Base-by-base conservation (phyloP, 2,329 filamentous ascomycete species). In the Calonectria naviculata region DNA sequence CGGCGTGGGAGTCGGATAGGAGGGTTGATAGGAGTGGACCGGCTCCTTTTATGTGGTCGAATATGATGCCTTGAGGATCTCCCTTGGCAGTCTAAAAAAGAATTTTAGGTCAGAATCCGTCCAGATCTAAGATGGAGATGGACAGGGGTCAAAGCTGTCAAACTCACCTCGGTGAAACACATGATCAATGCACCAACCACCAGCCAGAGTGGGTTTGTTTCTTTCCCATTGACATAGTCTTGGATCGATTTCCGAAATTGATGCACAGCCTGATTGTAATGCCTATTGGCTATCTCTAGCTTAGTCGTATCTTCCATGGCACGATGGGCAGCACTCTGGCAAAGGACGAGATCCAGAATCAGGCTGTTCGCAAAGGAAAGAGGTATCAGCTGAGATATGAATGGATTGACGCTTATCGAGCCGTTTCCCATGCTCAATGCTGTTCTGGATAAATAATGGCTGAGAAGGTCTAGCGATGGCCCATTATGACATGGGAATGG, bases 101-200 rank as follows among this genome's bases (percentile, higher is more conserved):
- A 56, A 56, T 26, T 21, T 38, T 38, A 56, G 5, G 26, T 56
- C 3, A 38, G 13, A 10, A 56, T 56, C 13, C 7, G 9, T 10
- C 41, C 17, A 24, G n/a, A 38, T 26, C 13, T 5, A 5, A 2
- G 21, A n/a, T 21, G 29, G 49, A 2, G 21, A n/a, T 21, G 29
- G 49, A 3, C n/a, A 26, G n/a, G 31, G 52, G 13, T 24, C 6
- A 34, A 42, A n/a, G n/a, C n/a, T n/a, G n/a, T n/a, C n/a, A n/a
- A 24, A 61, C 73, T 21, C 74, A 84, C 83, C 82, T 85, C 83
- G 2, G 82, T 82, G 68, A 84, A 84, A 66, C 82, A 84, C 77
- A 84, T 83, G 6, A 84, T 78, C 44, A 84, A 73, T 4, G 82
- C 82, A 1, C 82, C 83, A 6, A 82, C 78, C 0, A 80, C 78